Conservation (phyloP, 179 eudicot genomes). For the Drosera spatulata region DNA sequence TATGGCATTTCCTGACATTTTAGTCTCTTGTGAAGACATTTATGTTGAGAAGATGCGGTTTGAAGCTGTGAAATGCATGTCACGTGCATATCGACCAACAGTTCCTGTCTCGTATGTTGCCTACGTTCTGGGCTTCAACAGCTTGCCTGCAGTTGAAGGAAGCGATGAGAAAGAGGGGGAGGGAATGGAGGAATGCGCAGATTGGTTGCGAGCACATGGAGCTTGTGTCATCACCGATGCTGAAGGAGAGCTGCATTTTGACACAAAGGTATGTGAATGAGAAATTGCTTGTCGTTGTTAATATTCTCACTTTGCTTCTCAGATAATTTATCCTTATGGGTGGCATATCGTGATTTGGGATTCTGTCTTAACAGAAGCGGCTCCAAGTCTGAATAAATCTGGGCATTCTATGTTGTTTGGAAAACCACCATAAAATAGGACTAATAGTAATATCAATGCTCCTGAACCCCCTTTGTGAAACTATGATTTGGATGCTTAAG, state of each 20-base stretch:
- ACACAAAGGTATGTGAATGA: constrained; percentile 59
- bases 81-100: constrained; percentile 88
- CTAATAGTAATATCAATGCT: too few species aligned
- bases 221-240: constrained; percentile 59
- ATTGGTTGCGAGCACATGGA: constrained; percentile 96
- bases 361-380: too few species aligned
- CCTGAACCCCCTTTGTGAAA: too few species aligned
- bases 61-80: constrained; percentile 75
- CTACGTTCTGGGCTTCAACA: constrained; percentile 65
- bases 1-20: constrained; percentile 5
- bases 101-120: constrained; percentile 70
- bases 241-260: constrained; percentile 65
- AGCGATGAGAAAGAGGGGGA: constrained; percentile 47
- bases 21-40: constrained; percentile 43
- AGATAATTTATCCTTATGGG: neutral
- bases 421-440: too few species aligned
- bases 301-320: neutral
- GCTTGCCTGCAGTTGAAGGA: constrained; percentile 30
- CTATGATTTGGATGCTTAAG: too few species aligned
- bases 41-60: constrained; percentile 86
- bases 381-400: too few species aligned
- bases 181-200: constrained; percentile 74
- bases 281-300: neutral
- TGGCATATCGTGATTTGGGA: too few species aligned
- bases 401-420: too few species aligned